Conservation (phyloP, 1,139 yeast species). For the Taphrina communis region DNA sequence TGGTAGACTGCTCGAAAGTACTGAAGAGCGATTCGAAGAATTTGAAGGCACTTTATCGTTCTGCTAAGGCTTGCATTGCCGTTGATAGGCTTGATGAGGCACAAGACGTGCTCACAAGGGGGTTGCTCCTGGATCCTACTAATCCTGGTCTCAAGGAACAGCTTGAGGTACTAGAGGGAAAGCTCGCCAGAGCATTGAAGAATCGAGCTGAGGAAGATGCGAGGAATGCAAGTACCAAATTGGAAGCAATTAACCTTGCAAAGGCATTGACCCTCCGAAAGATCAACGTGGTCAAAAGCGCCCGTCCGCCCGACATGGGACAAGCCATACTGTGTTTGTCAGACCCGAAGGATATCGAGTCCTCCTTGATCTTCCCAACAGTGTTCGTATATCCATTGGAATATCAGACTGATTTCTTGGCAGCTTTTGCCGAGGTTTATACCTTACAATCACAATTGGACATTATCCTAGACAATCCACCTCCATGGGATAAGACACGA, state of each 20-base stretch:
- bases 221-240: constrained; percentile 51
- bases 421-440: constrained; percentile 71
- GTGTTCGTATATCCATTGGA: constrained; percentile 81
- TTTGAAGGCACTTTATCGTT: constrained; percentile 82
- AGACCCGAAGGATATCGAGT: constrained; percentile 72
- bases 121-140: constrained; percentile 62
- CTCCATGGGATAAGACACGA: constrained; percentile 67
- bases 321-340: constrained; percentile 61
- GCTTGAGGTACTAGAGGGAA: constrained; percentile 47
- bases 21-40: constrained; percentile 69
- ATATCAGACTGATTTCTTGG: constrained; percentile 82
- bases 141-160: constrained; percentile 54
- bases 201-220: constrained; percentile 50
- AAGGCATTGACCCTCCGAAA: constrained; percentile 34
- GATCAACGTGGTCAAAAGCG: constrained; percentile 40
- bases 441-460: constrained; percentile 55
- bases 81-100: constrained; percentile 78
- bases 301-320: constrained; percentile 41
- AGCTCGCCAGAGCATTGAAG: constrained; percentile 46
- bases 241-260: constrained; percentile 28
- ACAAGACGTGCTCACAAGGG: constrained; percentile 67
- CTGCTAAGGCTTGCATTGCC: constrained; percentile 78
- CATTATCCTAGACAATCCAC: constrained; percentile 66
- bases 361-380: constrained; percentile 80
- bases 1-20: constrained; percentile 82